These are phyloP conservation scores for Avicennia marina DNA, from an alignment of 257 asterid genomes.

Conservation along the genomic window DNA sequence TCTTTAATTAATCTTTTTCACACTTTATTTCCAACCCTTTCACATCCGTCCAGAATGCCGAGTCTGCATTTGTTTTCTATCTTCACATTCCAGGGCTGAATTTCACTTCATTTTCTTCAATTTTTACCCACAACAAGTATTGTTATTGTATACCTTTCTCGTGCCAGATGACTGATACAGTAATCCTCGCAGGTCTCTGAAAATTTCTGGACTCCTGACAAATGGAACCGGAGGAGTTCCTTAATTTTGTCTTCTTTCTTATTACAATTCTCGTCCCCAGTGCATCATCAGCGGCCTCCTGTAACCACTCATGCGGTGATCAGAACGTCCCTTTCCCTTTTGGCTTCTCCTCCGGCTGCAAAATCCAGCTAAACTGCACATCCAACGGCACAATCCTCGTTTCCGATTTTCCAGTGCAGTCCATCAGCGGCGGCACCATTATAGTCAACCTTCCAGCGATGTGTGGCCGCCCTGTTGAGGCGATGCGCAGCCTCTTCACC, in stretches of 20 bases:
- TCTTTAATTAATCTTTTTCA: not conserved
- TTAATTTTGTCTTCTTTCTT: not conserved
- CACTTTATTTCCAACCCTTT: not conserved
- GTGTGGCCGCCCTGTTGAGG: constrained; percentile 46
- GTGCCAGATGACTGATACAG: not conserved
- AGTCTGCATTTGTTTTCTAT: not conserved
- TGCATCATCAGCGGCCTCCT: constrained; percentile 20
- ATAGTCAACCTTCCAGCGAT: constrained; percentile 33
- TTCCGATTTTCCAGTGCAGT: constrained; percentile 29
- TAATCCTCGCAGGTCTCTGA: too few species aligned
- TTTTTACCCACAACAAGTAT: not conserved
- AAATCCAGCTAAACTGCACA: constrained; percentile 59
- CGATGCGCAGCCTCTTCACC: constrained; percentile 35
- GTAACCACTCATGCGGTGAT: constrained; percentile 52
- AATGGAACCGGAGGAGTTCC: constrained; percentile 21
- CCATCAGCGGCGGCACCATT: constrained; percentile 27
- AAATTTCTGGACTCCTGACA: not conserved
- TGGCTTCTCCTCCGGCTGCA: constrained; percentile 68
- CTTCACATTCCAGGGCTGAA: too few species aligned
- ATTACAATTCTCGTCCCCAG: constrained; percentile 9
- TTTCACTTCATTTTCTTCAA: constrained; percentile 1
- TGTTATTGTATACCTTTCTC: not conserved
- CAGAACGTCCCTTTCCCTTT: constrained; percentile 48
- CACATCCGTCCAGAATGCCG: too few species aligned
- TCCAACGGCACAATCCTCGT: constrained; percentile 34